These are phyloP conservation scores for Chlorella variabilis DNA, from an alignment of 163 green algal species.

Conservation along the genomic window DNA sequence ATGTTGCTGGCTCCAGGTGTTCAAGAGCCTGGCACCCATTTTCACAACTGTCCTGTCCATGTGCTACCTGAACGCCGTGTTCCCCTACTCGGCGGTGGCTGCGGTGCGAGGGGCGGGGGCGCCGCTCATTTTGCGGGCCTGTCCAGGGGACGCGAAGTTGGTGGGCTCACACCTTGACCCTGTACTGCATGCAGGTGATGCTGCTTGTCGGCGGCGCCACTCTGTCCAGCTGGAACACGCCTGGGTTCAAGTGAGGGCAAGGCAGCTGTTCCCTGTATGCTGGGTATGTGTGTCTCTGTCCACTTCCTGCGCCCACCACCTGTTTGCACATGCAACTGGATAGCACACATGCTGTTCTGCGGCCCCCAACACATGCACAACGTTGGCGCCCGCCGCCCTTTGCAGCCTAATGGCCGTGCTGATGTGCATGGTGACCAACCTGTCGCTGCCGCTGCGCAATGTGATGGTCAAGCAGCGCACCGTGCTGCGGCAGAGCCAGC, in stretches of 20 bases:
- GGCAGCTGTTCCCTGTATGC: too few relatives aligned
- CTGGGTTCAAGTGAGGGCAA: background rate
- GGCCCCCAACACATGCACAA: background rate
- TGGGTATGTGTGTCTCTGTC: too few relatives aligned
- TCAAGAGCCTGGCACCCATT: conserved; percentile 11
- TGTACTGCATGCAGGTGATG: too few relatives aligned
- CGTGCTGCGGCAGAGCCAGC: background rate
- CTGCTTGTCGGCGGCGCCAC: background rate
- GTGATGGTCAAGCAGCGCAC: conserved; percentile 7
- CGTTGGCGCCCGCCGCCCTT: too few relatives aligned
- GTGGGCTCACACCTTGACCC: too few relatives aligned
- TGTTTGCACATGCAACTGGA: too few relatives aligned
- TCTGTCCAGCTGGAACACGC: conserved; percentile 2
- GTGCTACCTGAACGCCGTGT: background rate
- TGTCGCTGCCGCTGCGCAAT: conserved; percentile 2
- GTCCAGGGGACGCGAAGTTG: too few relatives aligned
- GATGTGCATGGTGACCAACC: conserved; percentile 10
- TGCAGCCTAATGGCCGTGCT: background rate
- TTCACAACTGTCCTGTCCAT: background rate
- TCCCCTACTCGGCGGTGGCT: background rate
- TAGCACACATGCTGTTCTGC: too few relatives aligned
- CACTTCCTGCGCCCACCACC: too few relatives aligned
- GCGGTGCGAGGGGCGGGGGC: too few relatives aligned
- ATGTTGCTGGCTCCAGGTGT: too few relatives aligned
- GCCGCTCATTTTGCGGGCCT: too few relatives aligned